Evolutionary conservation across 2,329 filamentous ascomycete genomes (phyloP), one percentile per base, ranked within the genome.

Genomic region (Coniosporium tulheliwenetii): DNA sequence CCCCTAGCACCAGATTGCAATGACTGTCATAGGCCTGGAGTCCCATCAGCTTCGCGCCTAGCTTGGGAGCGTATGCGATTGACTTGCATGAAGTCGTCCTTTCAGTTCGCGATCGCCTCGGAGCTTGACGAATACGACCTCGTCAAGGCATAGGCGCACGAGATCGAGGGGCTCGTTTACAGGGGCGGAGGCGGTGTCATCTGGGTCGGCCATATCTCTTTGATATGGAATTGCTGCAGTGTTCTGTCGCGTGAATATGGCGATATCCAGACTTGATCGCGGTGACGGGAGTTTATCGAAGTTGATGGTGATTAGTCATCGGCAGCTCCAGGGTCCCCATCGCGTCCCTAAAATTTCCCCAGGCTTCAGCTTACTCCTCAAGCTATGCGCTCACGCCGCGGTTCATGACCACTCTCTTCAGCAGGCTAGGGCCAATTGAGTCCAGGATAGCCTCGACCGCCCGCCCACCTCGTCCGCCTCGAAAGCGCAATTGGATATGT

Each of bases 61-160:
- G 10, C 16, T 13, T 15, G 2, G 37, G 30, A 8, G 16, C 12
- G 10, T 12, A 3, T 33, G 32, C 14, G 39, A 19, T 30, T 14
- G 43, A 63, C 80, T 56, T 66, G 96, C 91, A 64, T 98, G 91
- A 56, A 98, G 73, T 56, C 89, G 79, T 48, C 91, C 91, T 65
- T 94, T 91, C 49, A 98, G 71, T 67, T 98, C 91, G 48, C 91
- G 77, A 62, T 98, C 91, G 52, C 91, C 91, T 56, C 91, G 77
- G 48, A 98, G 73, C 74, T 96, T 96, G 50, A 98, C 89, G 63
- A 95, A 93, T 39, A 98, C 91, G 37, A 91, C 77, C 64, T 98
- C 91, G 61, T 96, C 89, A 38, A 98, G 75, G 50, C 89, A 85
- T 42, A 98, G 76, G 51, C 87, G 85, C 51, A 98, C 91, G 35